These are phyloP conservation scores for Coniella lustricola DNA, from an alignment of 2,329 filamentous ascomycete genomes.

Conservation along the genomic window DNA sequence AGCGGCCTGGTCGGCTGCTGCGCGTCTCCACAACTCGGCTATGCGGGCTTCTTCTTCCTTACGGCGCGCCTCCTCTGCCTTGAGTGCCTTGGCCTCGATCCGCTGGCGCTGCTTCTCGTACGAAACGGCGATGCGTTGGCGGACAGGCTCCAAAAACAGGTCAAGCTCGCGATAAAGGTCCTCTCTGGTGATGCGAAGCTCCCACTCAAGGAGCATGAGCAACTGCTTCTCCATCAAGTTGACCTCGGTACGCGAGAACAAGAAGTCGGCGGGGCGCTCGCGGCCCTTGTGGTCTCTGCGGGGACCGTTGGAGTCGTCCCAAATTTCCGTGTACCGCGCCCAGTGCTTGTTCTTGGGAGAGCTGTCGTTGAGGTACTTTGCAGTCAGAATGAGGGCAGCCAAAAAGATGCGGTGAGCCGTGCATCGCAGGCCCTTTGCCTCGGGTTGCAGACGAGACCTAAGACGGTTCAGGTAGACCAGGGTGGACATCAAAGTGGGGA, in stretches of 20 bases:
- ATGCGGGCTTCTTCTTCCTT: conserved; percentile 22
- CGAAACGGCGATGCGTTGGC: conserved; percentile 47
- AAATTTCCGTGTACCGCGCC: conserved; percentile 82
- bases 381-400: conserved; percentile 73
- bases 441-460: conserved; percentile 77
- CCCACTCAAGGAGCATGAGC: conserved; percentile 90
- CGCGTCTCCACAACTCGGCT: conserved; percentile 31
- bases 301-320: conserved; percentile 1
- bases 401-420: conserved; percentile 98
- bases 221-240: conserved; percentile 99
- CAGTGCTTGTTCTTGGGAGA: conserved; percentile 99
- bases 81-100: conserved; percentile 20
- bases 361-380: conserved; percentile 98
- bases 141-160: conserved; percentile 80
- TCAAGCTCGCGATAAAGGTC: conserved; percentile 86
- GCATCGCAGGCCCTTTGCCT: conserved; percentile 93
- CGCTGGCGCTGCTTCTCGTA: conserved; percentile 44
- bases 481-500: conserved; percentile 93
- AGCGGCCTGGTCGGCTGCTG: conserved; percentile 22
- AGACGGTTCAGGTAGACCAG: conserved; percentile 88
- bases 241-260: conserved; percentile 90
- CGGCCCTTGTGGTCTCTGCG: conserved; percentile 36
- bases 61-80: conserved; percentile 15
- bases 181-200: conserved; percentile 75
- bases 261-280: conserved; percentile 52